Base-by-base conservation (phyloP, 495 filamentous ascomycete genomes). In the Hypoxylon trugodes region DNA sequence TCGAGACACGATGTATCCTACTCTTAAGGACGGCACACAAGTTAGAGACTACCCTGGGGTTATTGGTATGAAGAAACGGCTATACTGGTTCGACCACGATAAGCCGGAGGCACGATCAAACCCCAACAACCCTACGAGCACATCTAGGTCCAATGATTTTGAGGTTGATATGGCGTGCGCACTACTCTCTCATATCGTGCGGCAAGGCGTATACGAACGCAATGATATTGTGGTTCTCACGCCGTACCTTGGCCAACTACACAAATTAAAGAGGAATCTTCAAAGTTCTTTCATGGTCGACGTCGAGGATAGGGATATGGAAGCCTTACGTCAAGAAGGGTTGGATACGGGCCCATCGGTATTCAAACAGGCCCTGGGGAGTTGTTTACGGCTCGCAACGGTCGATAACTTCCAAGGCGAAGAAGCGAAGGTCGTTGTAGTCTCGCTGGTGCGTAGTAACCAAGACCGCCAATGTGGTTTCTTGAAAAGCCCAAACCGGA, bases 401-500 rank as follows among this genome's bases (percentile, higher is more conserved):
- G 82, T 92, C 8, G 89, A 91, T 65, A 90, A 89, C 58, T 90
- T 90, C 46, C 87, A 90, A 73, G 87, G 87, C 3, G 88, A 92
- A 73, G 88, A 92, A 66, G 87, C 87, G 4, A 87, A 89, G 51
- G 75, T 91, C 1, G 78, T 92, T 12, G 76, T 91, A 8, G 78
- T 92, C 21, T 91, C 89, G 1, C 69, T 92, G 6, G 89, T 92
- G 12, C 76, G 88, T 48, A 87, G 86, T 69, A 92, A 91, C 61
- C 40, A 63, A 3, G 60, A 83, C 19, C 79, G 77, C 33, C 77
- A 77, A 16, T 84, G 82, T 52, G 89, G 89, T 0, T 91, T 92
- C 63, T 72, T 91, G 13, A 84, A 81, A 41, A 89, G 86, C 15
- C 73, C 79, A 2, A 91, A 91, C 56, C 76, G 89, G 2, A 88